These are phyloP conservation scores for Theobroma cacao DNA, from an alignment of 345 rosid genomes.

Conservation along the genomic window DNA sequence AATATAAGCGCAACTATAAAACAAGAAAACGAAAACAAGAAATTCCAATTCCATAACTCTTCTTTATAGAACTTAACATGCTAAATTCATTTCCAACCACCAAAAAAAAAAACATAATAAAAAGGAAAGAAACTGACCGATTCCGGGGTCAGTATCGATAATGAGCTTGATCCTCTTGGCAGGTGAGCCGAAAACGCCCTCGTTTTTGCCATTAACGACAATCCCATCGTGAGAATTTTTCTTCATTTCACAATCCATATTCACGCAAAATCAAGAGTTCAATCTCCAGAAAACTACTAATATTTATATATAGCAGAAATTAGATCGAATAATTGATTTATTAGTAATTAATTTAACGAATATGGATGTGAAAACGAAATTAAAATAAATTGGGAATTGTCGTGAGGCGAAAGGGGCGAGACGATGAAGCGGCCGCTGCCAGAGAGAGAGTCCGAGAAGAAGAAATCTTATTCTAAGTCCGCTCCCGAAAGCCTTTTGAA, in stretches of 20 bases:
- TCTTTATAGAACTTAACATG: not conserved
- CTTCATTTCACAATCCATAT: conserved; percentile 31
- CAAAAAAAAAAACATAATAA: not conserved
- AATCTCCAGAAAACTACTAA: not conserved
- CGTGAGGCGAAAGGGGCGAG: not conserved
- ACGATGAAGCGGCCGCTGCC: not conserved
- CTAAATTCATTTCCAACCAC: not conserved
- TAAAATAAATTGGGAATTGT: not conserved
- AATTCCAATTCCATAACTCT: not conserved
- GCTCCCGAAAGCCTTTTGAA: not conserved
- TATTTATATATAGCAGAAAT: not conserved
- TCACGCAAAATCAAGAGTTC: not conserved
- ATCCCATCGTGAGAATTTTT: conserved; percentile 21
- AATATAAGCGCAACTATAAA: not conserved
- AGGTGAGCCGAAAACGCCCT: conserved; percentile 24
- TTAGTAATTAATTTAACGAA: not conserved
- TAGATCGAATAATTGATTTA: not conserved
- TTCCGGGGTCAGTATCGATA: conserved; percentile 97
- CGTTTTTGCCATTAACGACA: conserved; percentile 22
- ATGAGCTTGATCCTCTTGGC: conserved; percentile 72
- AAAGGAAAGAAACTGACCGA: conserved; percentile 53
- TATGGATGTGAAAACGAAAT: not conserved
- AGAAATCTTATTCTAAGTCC: not conserved
- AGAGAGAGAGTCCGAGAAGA: not conserved
- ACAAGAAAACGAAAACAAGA: not conserved